Percentiles rank a stretch among this genome's conserved stretches.
Evolutionary conservation across 495 filamentous ascomycete species (phyloP).

Genomic region (Penicillium malachiteum): DNA sequence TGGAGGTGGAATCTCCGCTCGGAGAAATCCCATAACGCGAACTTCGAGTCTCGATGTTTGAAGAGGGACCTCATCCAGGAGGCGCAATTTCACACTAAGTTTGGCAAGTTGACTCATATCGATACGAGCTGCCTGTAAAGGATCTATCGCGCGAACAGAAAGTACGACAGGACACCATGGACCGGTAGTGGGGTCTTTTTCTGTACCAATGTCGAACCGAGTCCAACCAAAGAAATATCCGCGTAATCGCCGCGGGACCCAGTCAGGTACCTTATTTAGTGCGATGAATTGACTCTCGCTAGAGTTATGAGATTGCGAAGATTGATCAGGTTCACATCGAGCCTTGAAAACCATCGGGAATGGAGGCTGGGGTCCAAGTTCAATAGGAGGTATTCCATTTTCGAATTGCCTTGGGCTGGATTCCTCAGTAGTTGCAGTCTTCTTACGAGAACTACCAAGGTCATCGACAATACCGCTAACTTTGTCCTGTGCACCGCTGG

Average conservation of each 20-base stretch:
- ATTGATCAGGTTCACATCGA: slow-evolving; percentile 26
- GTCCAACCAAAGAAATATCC: slow-evolving; percentile 68
- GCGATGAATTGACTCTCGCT: slow-evolving; percentile 15
- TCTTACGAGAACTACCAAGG: slow-evolving; percentile 17
- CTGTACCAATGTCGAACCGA: slow-evolving; percentile 28
- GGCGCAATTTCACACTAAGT: slow-evolving; percentile 44
- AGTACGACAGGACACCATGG: slow-evolving; percentile 57
- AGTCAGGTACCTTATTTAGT: slow-evolving; percentile 42
- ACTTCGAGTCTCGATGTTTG: slow-evolving; percentile 43
- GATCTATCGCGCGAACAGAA: slow-evolving; percentile 40
- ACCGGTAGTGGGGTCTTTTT: slow-evolving; percentile 8
- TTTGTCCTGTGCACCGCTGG: slow-evolving; percentile 35
- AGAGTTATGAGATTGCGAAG: slow-evolving; percentile 29
- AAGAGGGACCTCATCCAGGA: slow-evolving; percentile 41
- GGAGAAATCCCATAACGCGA: slow-evolving; percentile 53
- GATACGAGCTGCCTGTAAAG: slow-evolving; percentile 35
- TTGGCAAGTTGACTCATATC: slow-evolving; percentile 40
- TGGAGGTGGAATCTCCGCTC: slow-evolving; percentile 28
- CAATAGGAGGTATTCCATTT: slow-evolving; percentile 23
- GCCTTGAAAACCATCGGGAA: slow-evolving; percentile 58
- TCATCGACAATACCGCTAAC: slow-evolving; percentile 26
- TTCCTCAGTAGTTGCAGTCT: slow-evolving; percentile 9
- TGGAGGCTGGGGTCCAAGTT: slow-evolving; percentile 54
- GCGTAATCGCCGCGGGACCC: slow-evolving; percentile 47
- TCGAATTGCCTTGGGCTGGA: slow-evolving; percentile 11